Conservation (phyloP, 2,329 filamentous ascomycete genomes). For the Colletotrichum spinosum region DNA sequence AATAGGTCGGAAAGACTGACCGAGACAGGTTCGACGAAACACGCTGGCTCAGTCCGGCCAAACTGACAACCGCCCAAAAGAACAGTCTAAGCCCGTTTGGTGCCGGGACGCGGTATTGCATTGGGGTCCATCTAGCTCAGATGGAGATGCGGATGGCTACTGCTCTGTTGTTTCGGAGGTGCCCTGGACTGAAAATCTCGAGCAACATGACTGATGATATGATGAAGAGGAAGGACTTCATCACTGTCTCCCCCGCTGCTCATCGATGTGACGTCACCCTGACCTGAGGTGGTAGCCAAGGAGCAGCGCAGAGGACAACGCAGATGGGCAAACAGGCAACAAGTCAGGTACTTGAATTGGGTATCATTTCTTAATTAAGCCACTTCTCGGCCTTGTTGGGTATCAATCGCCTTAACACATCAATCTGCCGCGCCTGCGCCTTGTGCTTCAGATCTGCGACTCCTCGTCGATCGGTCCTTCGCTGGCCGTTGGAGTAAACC, state of each 20-base stretch:
- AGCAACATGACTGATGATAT: conserved; percentile 50
- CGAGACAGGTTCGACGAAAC: conserved; percentile 7
- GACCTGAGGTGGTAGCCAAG: too few relatives aligned
- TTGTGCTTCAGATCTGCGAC: conserved; percentile 72
- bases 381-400: conserved; percentile 60
- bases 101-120: conserved; percentile 58
- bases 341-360: not conserved
- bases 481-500: conserved; percentile 73
- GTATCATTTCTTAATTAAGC: conserved; percentile 34
- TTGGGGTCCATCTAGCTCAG: conserved; percentile 68
- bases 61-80: conserved; percentile 50
- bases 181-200: conserved; percentile 46
- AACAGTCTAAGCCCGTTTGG: conserved; percentile 65
- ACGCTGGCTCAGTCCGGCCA: not conserved
- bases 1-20: not conserved
- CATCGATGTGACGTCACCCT: conserved; percentile 4
- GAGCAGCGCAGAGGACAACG: too few relatives aligned
- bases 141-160: conserved; percentile 66
- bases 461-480: conserved; percentile 69
- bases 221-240: conserved; percentile 48
- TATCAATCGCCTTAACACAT: conserved; percentile 75
- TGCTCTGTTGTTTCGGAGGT: conserved; percentile 63
- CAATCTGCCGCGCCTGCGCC: conserved; percentile 74
- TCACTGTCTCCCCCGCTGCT: conserved; percentile 40
- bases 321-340: too few relatives aligned